These are phyloP conservation scores for Ceratocystis colombiana DNA, from an alignment of 2,329 filamentous ascomycete genomes.

Conservation along the genomic window DNA sequence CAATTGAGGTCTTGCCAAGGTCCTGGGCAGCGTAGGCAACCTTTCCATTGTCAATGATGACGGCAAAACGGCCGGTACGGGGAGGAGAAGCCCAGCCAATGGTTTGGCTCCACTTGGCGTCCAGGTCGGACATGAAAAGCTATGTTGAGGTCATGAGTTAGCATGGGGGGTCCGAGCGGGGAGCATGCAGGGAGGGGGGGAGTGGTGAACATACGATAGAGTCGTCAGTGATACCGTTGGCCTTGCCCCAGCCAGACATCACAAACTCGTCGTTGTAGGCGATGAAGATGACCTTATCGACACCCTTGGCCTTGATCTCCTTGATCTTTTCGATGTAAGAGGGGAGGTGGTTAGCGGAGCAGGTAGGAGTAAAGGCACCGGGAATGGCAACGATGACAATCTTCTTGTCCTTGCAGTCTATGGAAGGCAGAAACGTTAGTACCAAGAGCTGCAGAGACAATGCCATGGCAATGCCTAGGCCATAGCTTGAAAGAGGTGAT, in stretches of 20 bases:
- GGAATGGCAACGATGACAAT: conserved; percentile 47
- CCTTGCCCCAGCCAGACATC: conserved; percentile 85
- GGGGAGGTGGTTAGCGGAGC: conserved; percentile 70
- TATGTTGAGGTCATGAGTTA: conserved; percentile 29
- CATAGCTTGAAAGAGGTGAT: conserved; percentile 9
- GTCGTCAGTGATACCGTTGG: conserved; percentile 65
- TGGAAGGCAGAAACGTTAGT: neutral
- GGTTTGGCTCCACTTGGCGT: conserved; percentile 61
- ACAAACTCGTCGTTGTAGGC: conserved; percentile 79
- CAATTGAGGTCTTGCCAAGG: conserved; percentile 39
- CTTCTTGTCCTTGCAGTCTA: conserved; percentile 49
- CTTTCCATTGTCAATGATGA: conserved; percentile 75
- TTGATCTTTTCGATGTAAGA: conserved; percentile 65
- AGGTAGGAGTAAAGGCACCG: conserved; percentile 78
- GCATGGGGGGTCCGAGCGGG: conserved; percentile 3
- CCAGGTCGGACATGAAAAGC: conserved; percentile 66
- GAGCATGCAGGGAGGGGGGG: conserved; percentile 24
- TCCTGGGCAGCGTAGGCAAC: conserved; percentile 72
- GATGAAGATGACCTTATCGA: conserved; percentile 72
- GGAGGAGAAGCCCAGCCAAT: conserved; percentile 69
- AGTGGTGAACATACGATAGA: conserved; percentile 40
- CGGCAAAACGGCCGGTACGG: conserved; percentile 67
- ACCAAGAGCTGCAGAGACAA: neutral
- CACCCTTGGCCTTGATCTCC: conserved; percentile 66
- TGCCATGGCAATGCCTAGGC: neutral